phyloP scores from a whole-genome alignment of 805 yeast species.

The Starmerella sp. region DNA sequence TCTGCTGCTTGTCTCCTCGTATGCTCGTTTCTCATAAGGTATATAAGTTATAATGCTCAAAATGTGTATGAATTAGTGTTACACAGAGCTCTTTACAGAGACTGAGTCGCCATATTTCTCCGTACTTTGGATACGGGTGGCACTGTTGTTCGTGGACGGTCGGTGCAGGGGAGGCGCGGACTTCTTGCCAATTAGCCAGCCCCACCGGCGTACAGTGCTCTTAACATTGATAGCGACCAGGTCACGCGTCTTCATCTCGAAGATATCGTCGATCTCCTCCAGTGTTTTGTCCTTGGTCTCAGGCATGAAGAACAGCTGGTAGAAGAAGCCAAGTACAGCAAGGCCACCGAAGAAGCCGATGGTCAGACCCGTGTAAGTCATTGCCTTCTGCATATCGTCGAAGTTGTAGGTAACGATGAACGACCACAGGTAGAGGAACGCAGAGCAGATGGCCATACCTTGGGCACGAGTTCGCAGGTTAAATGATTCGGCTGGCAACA shows the following conservation, averaged over 20 bases:
- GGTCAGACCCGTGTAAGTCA: constrained; percentile 52
- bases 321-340: constrained; percentile 41
- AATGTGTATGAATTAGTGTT: background rate
- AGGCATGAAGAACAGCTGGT: constrained; percentile 44
- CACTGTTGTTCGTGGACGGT: background rate
- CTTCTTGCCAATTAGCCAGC: constrained; percentile 10
- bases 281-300: constrained; percentile 62
- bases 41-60: too few species aligned
- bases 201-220: constrained; percentile 2
- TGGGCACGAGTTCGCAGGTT: constrained; percentile 48
- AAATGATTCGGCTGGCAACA: constrained; percentile 53
- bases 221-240: constrained; percentile 23
- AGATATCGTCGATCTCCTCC: constrained; percentile 60
- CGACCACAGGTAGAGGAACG: constrained; percentile 48
- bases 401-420: constrained; percentile 57
- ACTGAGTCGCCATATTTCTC: background rate
- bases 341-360: constrained; percentile 60
- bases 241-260: constrained; percentile 37
- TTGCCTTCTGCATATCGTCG: constrained; percentile 42
- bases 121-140: background rate
- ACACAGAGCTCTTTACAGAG: background rate
- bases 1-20: too few species aligned
- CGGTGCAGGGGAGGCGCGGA: background rate
- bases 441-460: constrained; percentile 51
- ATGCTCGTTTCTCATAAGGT: background rate